A percentile compares a stretch with the other conserved stretches of the same genome.
These are phyloP conservation scores for Chlorella sp. DNA, from an alignment of 139 green algal genomes.

Conservation along the genomic window DNA sequence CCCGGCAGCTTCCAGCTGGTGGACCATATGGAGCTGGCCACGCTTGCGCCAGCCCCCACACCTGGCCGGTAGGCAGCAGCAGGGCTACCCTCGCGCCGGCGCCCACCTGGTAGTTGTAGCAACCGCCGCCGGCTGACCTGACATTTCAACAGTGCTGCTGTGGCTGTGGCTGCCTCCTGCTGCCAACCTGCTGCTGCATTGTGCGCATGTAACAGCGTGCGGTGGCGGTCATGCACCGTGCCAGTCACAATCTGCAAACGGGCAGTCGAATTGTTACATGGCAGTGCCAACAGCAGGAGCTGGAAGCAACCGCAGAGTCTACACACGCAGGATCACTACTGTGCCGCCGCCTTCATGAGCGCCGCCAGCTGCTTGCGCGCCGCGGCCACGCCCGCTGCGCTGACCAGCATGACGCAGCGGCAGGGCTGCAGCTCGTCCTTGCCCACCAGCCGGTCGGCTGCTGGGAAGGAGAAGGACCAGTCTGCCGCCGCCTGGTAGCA, in stretches of 20 bases:
- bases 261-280: too few relatives aligned
- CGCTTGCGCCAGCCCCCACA: not conserved
- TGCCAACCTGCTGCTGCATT: too few relatives aligned
- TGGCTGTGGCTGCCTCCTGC: too few relatives aligned
- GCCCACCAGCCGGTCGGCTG: conserved; percentile 53
- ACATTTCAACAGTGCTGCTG: too few relatives aligned
- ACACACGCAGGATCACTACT: not conserved
- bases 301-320: too few relatives aligned
- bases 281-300: too few relatives aligned
- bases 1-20: conserved; percentile 60
- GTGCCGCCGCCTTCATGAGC: conserved; percentile 29
- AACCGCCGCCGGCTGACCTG: too few relatives aligned
- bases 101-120: too few relatives aligned
- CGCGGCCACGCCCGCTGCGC: conserved; percentile 31
- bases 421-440: conserved; percentile 68
- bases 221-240: too few relatives aligned
- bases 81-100: too few relatives aligned
- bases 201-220: too few relatives aligned
- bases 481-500: conserved; percentile 74
- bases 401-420: conserved; percentile 62
- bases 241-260: too few relatives aligned
- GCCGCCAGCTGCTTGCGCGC: conserved; percentile 53
- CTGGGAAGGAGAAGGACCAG: conserved; percentile 75
- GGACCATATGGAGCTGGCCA: conserved; percentile 57
- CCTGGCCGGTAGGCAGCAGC: not conserved